Evolutionary conservation across 148 eudicot genomes (phyloP).

Genomic region (Fallopia convolvulus): DNA sequence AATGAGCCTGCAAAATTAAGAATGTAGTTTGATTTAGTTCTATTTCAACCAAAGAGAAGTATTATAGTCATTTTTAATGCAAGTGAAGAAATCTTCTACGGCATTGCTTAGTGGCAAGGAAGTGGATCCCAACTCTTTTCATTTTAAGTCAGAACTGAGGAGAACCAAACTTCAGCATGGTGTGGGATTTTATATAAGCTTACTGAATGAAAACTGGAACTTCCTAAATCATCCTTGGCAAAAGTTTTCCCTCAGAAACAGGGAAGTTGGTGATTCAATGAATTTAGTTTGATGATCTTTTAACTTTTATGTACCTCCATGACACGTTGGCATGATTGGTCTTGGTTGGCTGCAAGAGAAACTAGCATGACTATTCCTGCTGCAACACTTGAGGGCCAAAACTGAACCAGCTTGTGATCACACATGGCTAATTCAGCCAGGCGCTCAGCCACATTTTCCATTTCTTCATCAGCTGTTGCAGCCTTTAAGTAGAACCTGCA

Average conservation of each 20-base stretch:
- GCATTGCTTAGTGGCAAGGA: neutral
- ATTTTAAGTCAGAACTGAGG: neutral
- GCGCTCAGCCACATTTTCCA: slow-evolving; percentile 51
- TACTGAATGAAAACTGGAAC: neutral
- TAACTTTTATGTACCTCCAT: slow-evolving; percentile 35
- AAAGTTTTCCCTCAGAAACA: neutral
- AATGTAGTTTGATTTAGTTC: neutral
- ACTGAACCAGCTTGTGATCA: slow-evolving; percentile 66
- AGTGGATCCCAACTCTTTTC: no score
- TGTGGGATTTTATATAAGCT: neutral
- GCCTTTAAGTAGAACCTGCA: slow-evolving; percentile 92
- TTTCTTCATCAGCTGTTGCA: slow-evolving; percentile 55
- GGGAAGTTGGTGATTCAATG: neutral
- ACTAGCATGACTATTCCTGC: slow-evolving; percentile 76
- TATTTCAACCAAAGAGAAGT: neutral
- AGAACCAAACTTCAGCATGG: neutral
- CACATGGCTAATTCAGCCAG: slow-evolving; percentile 60
- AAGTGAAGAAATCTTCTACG: neutral
- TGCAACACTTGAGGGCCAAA: slow-evolving; percentile 95
- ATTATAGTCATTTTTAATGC: no score
- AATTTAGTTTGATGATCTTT: neutral
- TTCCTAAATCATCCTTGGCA: neutral
- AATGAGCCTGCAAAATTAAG: slow-evolving; percentile 9
- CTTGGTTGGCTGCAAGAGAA: slow-evolving; percentile 42
- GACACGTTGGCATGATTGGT: slow-evolving; percentile 47